These are phyloP conservation scores for Pythium dissimile DNA, from an alignment of 352 stramenopile species.

Conservation along the genomic window DNA sequence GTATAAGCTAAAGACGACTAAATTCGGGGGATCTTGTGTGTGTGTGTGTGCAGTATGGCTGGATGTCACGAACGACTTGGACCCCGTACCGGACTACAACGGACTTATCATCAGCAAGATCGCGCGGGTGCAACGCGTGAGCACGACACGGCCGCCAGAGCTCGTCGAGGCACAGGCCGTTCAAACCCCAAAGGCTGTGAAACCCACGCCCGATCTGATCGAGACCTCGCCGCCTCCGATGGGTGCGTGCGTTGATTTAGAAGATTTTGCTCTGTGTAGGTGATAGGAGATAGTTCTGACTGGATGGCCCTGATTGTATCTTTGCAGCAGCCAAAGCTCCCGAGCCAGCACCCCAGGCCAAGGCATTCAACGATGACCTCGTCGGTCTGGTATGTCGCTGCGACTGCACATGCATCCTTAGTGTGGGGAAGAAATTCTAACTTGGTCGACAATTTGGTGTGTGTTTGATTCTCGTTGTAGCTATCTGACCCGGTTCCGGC, in stretches of 20 bases:
- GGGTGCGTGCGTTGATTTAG: conserved; percentile 12
- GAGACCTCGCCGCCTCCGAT: conserved; percentile 40
- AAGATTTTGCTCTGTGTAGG: conserved; percentile 20
- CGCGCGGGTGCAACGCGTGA: conserved; percentile 56
- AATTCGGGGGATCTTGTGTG: neutral
- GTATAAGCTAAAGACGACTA: too few species aligned
- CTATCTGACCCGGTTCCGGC: conserved; percentile 57
- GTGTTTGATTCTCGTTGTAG: conserved; percentile 22
- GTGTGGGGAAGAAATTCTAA: neutral
- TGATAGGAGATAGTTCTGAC: too few species aligned
- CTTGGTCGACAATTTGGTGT: neutral
- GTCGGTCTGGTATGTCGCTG: conserved; percentile 51
- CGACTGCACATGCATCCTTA: neutral
- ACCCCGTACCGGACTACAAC: conserved; percentile 77
- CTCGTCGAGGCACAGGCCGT: conserved; percentile 30
- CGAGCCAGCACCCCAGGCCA: conserved; percentile 36
- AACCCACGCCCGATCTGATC: conserved; percentile 58
- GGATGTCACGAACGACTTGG: conserved; percentile 66
- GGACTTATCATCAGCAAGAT: conserved; percentile 81
- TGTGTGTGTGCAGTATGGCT: conserved; percentile 57
- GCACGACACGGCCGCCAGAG: conserved; percentile 35
- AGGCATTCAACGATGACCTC: conserved; percentile 79
- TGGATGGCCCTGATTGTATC: neutral
- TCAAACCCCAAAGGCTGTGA: conserved; percentile 13
- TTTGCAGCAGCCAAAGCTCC: conserved; percentile 44